Percentiles rank a stretch among this genome's conserved stretches.
These are phyloP conservation scores for Zygnema cylindricum DNA, from an alignment of 139 green algal species.

Conservation along the genomic window DNA sequence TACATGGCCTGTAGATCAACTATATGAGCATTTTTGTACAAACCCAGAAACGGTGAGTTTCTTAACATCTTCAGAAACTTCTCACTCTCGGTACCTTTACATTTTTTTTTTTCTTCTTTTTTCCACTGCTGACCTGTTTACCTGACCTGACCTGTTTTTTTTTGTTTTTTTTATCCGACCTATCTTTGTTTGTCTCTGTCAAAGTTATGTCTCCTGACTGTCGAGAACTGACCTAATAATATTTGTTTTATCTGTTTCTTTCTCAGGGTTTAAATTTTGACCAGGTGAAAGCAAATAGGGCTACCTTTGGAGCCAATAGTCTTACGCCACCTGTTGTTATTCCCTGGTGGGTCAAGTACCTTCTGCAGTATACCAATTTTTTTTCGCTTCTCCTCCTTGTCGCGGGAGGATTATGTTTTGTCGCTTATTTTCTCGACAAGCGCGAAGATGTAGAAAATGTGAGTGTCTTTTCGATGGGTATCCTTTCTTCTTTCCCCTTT, in stretches of 20 bases:
- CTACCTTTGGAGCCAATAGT: conserved; percentile 72
- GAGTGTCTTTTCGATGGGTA: neutral
- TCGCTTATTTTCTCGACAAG: conserved; percentile 73
- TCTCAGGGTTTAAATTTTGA: conserved; percentile 52
- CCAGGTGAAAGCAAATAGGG: conserved; percentile 68
- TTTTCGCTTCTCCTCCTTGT: conserved; percentile 73
- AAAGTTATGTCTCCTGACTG: too few relatives aligned
- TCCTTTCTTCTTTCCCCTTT: neutral
- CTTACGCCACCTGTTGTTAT: conserved; percentile 72
- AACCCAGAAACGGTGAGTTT: conserved; percentile 34
- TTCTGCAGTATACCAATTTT: conserved; percentile 73
- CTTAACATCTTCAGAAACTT: too few relatives aligned
- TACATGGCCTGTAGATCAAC: conserved; percentile 63
- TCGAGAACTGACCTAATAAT: conserved; percentile 2
- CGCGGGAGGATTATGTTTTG: conserved; percentile 65
- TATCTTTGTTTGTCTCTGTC: neutral
- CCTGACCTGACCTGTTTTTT: too few relatives aligned
- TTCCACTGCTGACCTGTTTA: too few relatives aligned
- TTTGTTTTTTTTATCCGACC: neutral
- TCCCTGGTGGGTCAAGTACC: conserved; percentile 74
- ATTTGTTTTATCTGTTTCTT: neutral
- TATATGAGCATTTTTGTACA: conserved; percentile 66
- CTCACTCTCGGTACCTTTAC: too few relatives aligned
- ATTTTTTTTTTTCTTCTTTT: too few relatives aligned
- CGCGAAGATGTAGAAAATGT: conserved; percentile 69